phyloP scores from a whole-genome alignment of 768 basidiomycete genomes.

The Lentinula guzmanii region DNA sequence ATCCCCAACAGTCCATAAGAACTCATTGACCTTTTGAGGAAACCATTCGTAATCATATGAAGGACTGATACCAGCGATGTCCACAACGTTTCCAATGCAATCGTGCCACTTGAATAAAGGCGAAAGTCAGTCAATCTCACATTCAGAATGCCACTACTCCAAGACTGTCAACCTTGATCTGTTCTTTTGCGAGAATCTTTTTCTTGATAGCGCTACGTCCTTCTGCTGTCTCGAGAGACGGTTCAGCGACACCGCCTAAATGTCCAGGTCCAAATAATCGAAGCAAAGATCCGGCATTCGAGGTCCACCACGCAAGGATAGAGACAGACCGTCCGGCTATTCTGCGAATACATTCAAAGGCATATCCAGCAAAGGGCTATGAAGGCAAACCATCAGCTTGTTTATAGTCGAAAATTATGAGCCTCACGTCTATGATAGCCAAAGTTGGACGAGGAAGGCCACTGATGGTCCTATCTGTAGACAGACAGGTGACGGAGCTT shows the following conservation, averaged over 20 bases:
- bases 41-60: neutral
- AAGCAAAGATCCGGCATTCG: neutral
- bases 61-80: neutral
- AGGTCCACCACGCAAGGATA: neutral
- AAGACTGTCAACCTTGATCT: neutral
- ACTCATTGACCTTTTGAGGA: neutral
- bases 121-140: no score
- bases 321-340: neutral
- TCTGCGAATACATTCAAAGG: neutral
- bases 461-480: neutral
- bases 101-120: neutral
- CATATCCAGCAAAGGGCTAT: neutral
- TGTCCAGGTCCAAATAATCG: neutral
- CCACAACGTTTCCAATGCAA: neutral
- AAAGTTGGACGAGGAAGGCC: neutral
- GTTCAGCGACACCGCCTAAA: neutral
- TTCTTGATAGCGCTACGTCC: neutral
- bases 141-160: no score
- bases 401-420: neutral
- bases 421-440: conserved; percentile 4
- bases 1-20: neutral
- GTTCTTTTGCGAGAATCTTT: neutral
- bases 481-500: neutral
- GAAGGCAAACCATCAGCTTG: neutral
- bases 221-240: neutral